A percentile compares a stretch with the other conserved stretches of the same genome.
Conservation (phyloP, 805 yeast species). For the Yamadazyma scolyti region DNA sequence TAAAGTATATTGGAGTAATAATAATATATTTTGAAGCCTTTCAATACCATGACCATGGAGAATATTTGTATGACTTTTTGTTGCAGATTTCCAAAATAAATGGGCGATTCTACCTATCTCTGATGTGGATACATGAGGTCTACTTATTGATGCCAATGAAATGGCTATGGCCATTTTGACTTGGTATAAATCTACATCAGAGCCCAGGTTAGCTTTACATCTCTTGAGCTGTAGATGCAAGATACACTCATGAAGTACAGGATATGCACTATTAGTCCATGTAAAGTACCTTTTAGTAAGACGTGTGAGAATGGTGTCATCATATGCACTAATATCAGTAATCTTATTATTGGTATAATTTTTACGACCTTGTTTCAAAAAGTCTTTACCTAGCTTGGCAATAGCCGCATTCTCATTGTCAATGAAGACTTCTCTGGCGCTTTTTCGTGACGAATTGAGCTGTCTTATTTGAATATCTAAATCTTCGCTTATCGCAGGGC, state of each 20-base stretch:
- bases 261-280: conserved; percentile 12
- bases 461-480: conserved; percentile 7
- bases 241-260: conserved; percentile 11
- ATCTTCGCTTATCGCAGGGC: conserved; percentile 8
- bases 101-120: conserved; percentile 12
- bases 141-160: conserved; percentile 9
- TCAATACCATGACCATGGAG: conserved; percentile 9
- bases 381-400: conserved; percentile 11
- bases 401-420: conserved; percentile 10
- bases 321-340: conserved; percentile 10
- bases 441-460: conserved; percentile 2
- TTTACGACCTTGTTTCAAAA: conserved; percentile 9
- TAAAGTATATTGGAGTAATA: conserved; percentile 10
- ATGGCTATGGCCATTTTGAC: conserved; percentile 12
- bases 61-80: conserved; percentile 3
- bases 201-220: conserved; percentile 7
- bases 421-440: conserved; percentile 9
- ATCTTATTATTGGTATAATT: conserved; percentile 7
- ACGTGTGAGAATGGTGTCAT: conserved; percentile 6
- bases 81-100: conserved; percentile 12
- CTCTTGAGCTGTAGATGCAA: conserved; percentile 7
- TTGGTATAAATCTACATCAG: conserved; percentile 8
- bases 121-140: conserved; percentile 11
- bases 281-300: conserved; percentile 9
- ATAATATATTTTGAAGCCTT: conserved; percentile 9